Conservation (phyloP, 2,329 filamentous ascomycete genomes). For the Ophiognomonia clavigignenti-juglandacearum region DNA sequence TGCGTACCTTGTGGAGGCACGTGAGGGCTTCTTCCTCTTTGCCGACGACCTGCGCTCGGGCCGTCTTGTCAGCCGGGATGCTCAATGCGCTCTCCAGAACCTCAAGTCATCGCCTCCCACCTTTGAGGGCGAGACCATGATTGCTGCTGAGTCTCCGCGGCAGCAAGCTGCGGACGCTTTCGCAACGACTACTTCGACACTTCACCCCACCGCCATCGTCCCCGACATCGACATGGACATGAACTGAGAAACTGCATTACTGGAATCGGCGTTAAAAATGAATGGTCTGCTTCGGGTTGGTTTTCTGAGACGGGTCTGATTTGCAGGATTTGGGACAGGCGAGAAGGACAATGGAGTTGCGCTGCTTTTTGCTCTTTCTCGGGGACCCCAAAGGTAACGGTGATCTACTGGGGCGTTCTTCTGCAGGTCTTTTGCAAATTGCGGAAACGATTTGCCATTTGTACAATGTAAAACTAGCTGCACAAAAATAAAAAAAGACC, state of each 20-base stretch:
- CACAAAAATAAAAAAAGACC: no score
- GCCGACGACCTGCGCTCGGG: constrained; percentile 58
- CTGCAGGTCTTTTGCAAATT: not conserved
- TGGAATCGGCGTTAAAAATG: constrained; percentile 13
- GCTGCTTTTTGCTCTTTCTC: constrained; percentile 1
- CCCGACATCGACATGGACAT: constrained; percentile 31
- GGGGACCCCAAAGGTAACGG: constrained; percentile 15
- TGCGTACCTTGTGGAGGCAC: constrained; percentile 65
- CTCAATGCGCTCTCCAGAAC: constrained; percentile 51
- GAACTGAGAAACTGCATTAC: constrained; percentile 25
- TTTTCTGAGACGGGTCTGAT: not conserved
- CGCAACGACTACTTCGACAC: constrained; percentile 8
- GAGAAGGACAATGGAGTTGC: constrained; percentile 4
- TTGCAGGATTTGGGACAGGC: constrained; percentile 3
- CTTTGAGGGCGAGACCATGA: constrained; percentile 52
- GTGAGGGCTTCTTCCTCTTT: constrained; percentile 60
- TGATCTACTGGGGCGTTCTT: constrained; percentile 30
- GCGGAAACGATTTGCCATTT: constrained; percentile 7
- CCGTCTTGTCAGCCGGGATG: constrained; percentile 53
- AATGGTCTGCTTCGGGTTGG: not conserved
- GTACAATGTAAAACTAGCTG: no score
- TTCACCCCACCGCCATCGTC: constrained; percentile 11
- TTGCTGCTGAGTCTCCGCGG: constrained; percentile 40
- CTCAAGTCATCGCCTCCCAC: constrained; percentile 50
- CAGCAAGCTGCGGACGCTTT: constrained; percentile 28